Evolutionary conservation across 108 stramenopile genomes (phyloP), one percentile per base, ranked within the genome.

Genomic region (Cyclotella choctawhatcheeana): DNA sequence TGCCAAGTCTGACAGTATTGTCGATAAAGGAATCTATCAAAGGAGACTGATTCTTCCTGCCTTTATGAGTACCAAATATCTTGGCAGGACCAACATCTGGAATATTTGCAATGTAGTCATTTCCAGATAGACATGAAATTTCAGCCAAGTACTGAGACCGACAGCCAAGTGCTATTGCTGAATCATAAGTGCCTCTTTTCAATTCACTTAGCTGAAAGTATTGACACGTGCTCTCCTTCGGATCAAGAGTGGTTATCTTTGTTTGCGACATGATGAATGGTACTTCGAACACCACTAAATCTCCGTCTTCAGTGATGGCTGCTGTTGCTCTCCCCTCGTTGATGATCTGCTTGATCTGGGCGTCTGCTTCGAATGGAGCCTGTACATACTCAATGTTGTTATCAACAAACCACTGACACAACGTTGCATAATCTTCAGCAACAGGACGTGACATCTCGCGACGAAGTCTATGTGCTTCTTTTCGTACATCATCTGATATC

Each of bases 271-370:
- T 33, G 3, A 40, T 10, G n/a, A n/a, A 37, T 12, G 37, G 33
- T 5, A 30, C 44, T 43, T 30, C 62, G 33, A 43, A 63, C 24
- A 43, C 35, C 14, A 63, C 62, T 30, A 43, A 35, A 22, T 63
- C 62, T 17, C 62, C 62, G 43, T 63, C 62, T 18, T 63, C 62
- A 22, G 62, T 43, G 7, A 63, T 63, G 62, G 37, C 37, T n/a
- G 58, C 58, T 14, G 58, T 59, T 6, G 58, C 58, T 27, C 12
- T 17, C 6, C 62, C 62, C 5, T 63, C 35, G 8, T 13, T 32
- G 43, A 63, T 63, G 17, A 63, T 4, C 35, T 63, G 34, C 33
- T 43, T 43, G 4, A 63, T 24, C 24, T 63, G 62, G 6, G 33
- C 37, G n/a, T 63, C 62, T n/a, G 62, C 62, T 18, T 63, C 62